These are phyloP conservation scores for Epichloe scottii DNA, from an alignment of 2,329 filamentous ascomycete genomes.

Conservation along the genomic window DNA sequence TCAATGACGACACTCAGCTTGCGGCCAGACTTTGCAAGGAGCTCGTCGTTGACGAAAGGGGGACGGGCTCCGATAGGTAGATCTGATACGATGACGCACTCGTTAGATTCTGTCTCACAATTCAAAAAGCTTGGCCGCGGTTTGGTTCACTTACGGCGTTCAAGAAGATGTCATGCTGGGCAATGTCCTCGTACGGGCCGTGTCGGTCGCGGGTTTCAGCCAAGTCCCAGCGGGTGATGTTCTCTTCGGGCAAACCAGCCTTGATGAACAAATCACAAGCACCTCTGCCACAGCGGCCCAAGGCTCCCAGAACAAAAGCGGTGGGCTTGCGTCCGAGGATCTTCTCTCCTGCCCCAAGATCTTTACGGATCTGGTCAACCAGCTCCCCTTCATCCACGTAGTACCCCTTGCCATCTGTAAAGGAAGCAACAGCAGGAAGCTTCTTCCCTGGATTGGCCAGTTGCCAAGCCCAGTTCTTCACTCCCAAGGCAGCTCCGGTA, in stretches of 20 bases:
- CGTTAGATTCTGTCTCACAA: not conserved
- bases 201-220: slow-evolving; percentile 54
- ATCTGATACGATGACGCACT: not conserved
- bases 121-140: not conserved
- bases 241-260: slow-evolving; percentile 40
- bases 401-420: slow-evolving; percentile 1
- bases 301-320: slow-evolving; percentile 72
- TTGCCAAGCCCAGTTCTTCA: slow-evolving; percentile 61
- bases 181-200: slow-evolving; percentile 69
- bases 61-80: slow-evolving; percentile 26
- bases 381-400: slow-evolving; percentile 1
- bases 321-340: slow-evolving; percentile 52
- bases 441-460: slow-evolving; percentile 10
- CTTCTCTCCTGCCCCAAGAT: slow-evolving; percentile 57
- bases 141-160: slow-evolving; percentile 35
- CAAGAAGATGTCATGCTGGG: slow-evolving; percentile 44
- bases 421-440: slow-evolving; percentile 2
- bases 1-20: slow-evolving; percentile 72
- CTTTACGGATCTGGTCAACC: slow-evolving; percentile 31
- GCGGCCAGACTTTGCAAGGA: slow-evolving; percentile 50
- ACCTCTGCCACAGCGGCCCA: slow-evolving; percentile 74
- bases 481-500: slow-evolving; percentile 57
- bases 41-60: slow-evolving; percentile 63
- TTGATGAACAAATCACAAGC: slow-evolving; percentile 69
- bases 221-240: slow-evolving; percentile 55